phyloP scores from a whole-genome alignment of 1,284 basidiomycete genomes.

The Singerocomus inundabilis region DNA sequence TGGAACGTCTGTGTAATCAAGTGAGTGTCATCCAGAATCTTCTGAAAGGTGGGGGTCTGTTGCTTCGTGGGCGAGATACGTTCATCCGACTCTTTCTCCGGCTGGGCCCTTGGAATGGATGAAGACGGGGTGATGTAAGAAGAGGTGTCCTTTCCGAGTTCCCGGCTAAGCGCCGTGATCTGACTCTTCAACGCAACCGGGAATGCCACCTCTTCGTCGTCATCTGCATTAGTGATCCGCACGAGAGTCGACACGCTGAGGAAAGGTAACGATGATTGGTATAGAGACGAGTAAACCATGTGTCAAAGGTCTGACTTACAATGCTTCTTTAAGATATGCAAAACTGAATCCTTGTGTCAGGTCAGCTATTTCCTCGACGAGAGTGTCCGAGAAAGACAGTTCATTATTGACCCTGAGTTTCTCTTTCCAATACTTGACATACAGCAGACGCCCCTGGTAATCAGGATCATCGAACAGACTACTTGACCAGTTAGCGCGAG shows the following conservation, averaged over 20 bases:
- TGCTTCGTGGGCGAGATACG: background rate
- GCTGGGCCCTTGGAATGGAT: background rate
- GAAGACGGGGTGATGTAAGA: background rate
- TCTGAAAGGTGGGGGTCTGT: background rate
- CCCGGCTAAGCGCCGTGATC: conserved; percentile 58
- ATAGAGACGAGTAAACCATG: background rate
- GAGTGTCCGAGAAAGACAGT: conserved; percentile 62
- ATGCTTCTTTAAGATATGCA: conserved; percentile 81
- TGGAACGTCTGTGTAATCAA: background rate
- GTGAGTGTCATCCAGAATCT: background rate
- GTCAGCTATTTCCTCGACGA: conserved; percentile 59
- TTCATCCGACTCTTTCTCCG: background rate
- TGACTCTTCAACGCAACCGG: conserved; percentile 48
- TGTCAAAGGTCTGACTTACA: conserved; percentile 48
- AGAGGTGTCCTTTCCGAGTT: conserved; percentile 44
- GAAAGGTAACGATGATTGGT: background rate
- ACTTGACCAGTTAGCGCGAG: background rate
- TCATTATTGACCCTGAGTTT: conserved; percentile 62
- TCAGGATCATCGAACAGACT: conserved; percentile 69
- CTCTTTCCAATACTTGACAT: conserved; percentile 73
- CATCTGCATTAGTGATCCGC: conserved; percentile 48
- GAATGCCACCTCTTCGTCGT: conserved; percentile 51
- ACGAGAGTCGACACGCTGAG: conserved; percentile 64
- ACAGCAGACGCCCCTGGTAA: conserved; percentile 58
- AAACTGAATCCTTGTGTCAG: conserved; percentile 71